Evolutionary conservation across 768 basidiomycete genomes (phyloP).

Genomic region (Flagelloscypha sp.): DNA sequence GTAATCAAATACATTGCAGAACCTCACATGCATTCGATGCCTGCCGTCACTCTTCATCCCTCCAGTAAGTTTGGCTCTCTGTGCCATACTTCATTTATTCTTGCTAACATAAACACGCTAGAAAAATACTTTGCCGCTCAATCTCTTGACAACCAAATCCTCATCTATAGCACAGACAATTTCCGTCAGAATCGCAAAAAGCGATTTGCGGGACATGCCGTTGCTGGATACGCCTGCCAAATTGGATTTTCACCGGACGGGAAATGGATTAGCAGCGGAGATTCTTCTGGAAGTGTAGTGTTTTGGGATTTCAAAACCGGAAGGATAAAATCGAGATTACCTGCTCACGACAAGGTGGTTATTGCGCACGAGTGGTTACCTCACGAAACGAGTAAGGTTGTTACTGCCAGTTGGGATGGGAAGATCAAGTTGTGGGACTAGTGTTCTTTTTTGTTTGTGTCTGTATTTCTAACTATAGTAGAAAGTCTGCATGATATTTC

Average conservation of each 20-base stretch:
- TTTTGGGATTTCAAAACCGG: constrained; percentile 99
- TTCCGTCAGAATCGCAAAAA: constrained; percentile 99
- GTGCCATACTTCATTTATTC: constrained; percentile 9
- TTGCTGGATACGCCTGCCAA: constrained; percentile 95
- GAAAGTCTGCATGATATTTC: no score
- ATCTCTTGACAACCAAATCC: constrained; percentile 96
- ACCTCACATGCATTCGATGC: constrained; percentile 99
- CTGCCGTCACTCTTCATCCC: constrained; percentile 92
- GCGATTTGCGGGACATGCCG: constrained; percentile 93
- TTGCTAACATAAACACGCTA: constrained; percentile 20
- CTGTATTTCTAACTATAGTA: constrained; percentile 62
- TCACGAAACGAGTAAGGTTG: constrained; percentile 84
- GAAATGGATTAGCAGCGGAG: constrained; percentile 96
- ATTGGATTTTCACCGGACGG: constrained; percentile 98
- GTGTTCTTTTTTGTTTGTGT: constrained; percentile 13
- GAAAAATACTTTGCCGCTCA: constrained; percentile 98
- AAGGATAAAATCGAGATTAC: constrained; percentile 82
- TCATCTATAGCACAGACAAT: constrained; percentile 95
- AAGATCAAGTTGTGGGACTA: constrained; percentile 63
- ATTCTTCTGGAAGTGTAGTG: constrained; percentile 89
- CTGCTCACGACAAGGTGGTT: constrained; percentile 92
- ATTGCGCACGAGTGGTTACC: constrained; percentile 98
- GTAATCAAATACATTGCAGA: constrained; percentile 99
- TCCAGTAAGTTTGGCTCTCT: constrained; percentile 56
- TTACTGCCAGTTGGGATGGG: constrained; percentile 43